Conservation (phyloP, 2,329 filamentous ascomycete genomes). For the Clarireedia hainanense region DNA sequence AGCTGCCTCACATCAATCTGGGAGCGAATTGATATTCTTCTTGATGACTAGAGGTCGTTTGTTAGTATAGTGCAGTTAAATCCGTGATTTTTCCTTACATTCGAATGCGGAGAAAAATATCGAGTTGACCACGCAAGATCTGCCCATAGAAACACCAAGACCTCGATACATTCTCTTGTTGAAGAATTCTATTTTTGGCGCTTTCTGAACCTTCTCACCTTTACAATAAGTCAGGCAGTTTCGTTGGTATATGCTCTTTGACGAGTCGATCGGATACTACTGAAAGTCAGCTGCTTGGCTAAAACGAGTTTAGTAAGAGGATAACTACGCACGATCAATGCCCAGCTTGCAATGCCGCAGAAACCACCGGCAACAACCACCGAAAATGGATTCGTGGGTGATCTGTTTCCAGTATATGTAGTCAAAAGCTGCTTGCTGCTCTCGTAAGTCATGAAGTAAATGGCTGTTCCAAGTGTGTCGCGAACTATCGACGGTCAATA, state of each 20-base stretch:
- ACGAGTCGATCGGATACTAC: slow-evolving; percentile 60
- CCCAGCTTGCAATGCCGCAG: slow-evolving; percentile 80
- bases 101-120: slow-evolving; percentile 89
- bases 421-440: slow-evolving; percentile 76
- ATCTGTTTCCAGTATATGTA: slow-evolving; percentile 61
- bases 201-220: slow-evolving; percentile 53
- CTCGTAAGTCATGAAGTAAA: slow-evolving; percentile 88
- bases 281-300: slow-evolving; percentile 1
- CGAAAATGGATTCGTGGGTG: slow-evolving; percentile 70
- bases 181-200: slow-evolving; percentile 71
- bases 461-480: slow-evolving; percentile 74
- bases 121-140: slow-evolving; percentile 76
- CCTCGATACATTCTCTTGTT: slow-evolving; percentile 74
- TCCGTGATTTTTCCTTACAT: slow-evolving; percentile 26
- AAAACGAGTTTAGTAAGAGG: neutral
- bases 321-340: slow-evolving; percentile 30
- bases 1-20: slow-evolving; percentile 19
- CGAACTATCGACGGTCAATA: slow-evolving; percentile 45
- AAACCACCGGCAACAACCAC: slow-evolving; percentile 72
- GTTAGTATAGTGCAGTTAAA: neutral
- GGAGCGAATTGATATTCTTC: slow-evolving; percentile 40
- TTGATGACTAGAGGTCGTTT: slow-evolving; percentile 47
- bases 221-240: slow-evolving; percentile 65
- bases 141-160: slow-evolving; percentile 73
- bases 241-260: slow-evolving; percentile 79